A percentile compares a stretch with the other conserved stretches of the same genome.
Evolutionary conservation across 148 eudicot genomes (phyloP).

Genomic region (Polygonum maritimum): DNA sequence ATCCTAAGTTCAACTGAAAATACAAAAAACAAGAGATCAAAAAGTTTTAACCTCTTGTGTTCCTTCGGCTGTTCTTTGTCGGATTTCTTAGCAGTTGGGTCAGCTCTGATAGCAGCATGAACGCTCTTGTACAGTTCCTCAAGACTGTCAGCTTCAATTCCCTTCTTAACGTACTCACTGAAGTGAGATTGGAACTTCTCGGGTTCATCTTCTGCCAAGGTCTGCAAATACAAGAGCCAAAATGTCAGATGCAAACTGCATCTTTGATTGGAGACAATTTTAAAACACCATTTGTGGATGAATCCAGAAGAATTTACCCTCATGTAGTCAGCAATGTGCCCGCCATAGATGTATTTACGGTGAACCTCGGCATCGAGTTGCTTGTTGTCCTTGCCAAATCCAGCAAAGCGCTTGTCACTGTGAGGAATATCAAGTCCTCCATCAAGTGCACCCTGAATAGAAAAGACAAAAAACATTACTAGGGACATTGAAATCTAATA

Average conservation of each 20-base stretch:
- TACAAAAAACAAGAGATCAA: background rate
- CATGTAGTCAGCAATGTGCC: constrained; percentile 76
- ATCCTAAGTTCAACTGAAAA: background rate
- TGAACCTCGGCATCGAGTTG: constrained; percentile 68
- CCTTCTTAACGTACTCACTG: constrained; percentile 14
- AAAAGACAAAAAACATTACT: background rate
- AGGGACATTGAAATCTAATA: background rate
- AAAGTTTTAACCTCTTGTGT: constrained; percentile 13
- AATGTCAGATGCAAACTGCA: background rate
- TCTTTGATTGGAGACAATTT: background rate
- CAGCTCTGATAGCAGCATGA: constrained; percentile 16
- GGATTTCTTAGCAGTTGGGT: constrained; percentile 9
- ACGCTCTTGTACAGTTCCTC: constrained; percentile 19
- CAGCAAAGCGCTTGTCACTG: constrained; percentile 82
- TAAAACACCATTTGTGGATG: background rate
- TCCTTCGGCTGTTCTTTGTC: constrained; percentile 9
- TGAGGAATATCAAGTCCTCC: constrained; percentile 67
- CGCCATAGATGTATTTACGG: constrained; percentile 73
- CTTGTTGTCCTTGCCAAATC: constrained; percentile 56
- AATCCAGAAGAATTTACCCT: constrained; percentile 22
- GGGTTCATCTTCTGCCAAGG: constrained; percentile 11
- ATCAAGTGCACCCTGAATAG: constrained; percentile 58
- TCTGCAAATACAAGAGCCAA: background rate
- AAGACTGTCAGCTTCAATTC: constrained; percentile 8
- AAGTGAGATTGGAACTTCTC: constrained; percentile 16